A percentile compares a stretch with the other conserved stretches of the same genome.
These are phyloP conservation scores for Sesbania bispinosa DNA, from an alignment of 306 rosid genomes.

Conservation along the genomic window DNA sequence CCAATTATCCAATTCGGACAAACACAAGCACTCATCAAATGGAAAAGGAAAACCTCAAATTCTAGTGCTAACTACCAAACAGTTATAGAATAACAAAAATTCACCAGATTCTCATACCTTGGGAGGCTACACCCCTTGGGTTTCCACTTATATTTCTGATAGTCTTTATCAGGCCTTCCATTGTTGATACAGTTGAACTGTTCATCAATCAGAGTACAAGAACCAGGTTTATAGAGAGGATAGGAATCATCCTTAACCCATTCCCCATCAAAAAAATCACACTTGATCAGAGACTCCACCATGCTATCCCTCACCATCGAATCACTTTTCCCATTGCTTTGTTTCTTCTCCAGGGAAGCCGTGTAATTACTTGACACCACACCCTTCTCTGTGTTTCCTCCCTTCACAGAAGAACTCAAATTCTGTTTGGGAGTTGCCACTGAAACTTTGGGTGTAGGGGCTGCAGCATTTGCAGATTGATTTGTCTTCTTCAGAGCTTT, in stretches of 20 bases:
- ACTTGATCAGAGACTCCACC: constrained; percentile 52
- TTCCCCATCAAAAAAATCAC: constrained; percentile 72
- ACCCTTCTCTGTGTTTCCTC: not conserved
- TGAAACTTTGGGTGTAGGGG: constrained; percentile 10
- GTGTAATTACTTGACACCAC: constrained; percentile 28
- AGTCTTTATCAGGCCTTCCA: constrained; percentile 74
- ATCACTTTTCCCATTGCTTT: constrained; percentile 21
- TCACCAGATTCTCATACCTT: constrained; percentile 42
- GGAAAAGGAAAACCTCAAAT: not conserved
- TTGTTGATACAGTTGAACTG: constrained; percentile 72
- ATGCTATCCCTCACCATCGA: constrained; percentile 22
- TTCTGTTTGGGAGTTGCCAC: constrained; percentile 23
- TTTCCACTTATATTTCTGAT: constrained; percentile 74
- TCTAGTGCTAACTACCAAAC: not conserved
- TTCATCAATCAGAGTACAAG: too few species aligned
- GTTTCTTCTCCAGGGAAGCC: constrained; percentile 32
- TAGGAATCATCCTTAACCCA: too few species aligned
- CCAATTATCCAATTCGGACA: not conserved
- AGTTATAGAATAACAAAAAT: constrained; percentile 1
- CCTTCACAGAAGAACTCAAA: not conserved
- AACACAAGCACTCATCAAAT: constrained; percentile 9
- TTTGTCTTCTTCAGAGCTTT: constrained; percentile 24
- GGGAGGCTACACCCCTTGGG: constrained; percentile 80
- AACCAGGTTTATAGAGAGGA: too few species aligned
- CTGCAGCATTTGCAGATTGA: constrained; percentile 30